Evolutionary conservation across 2,329 filamentous ascomycete genomes (phyloP), one percentile per base, ranked within the genome.

Genomic region (Penicillium sp.): DNA sequence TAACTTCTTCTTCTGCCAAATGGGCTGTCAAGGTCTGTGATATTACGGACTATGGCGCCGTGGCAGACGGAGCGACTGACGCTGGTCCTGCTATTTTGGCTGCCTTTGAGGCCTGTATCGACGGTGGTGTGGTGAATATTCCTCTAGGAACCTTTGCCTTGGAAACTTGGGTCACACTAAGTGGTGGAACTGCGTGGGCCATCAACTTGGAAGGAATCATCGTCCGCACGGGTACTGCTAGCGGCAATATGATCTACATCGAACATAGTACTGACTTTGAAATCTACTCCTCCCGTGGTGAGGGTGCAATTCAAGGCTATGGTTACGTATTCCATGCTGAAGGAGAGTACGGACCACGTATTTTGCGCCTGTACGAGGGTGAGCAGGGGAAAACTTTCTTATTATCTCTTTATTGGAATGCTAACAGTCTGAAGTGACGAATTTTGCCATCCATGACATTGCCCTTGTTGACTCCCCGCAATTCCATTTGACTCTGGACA

Each of bases 361-460:
- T 82, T 21, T 66, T 82, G 52, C 75, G 81, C 22, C 49, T 80
- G 49, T 75, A 76, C 58, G 73, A 80, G 35, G 61, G 59, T 55
- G 31, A 55, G 51, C 8, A 21, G 27, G 31, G 22, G 4, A 33
- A 3, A 3, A 1, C 11, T 9, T 22, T 37, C 3, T 11, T 8
- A 5, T 19, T 43, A 31, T 37, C 13, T 47, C 24, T 45, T 26
- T 24, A 26, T 8, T 13, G 14, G 8, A 39, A 31, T 26, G 29
- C 39, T 60, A 9, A 53, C 39, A 43, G 3, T 53, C 13, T 52
- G 4, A 39, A 63, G 72, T 78, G 24, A 75, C 67, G 13, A 72
- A 79, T 61, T 82, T 81, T 60, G 76, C 78, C 10, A 72, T 82
- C 1, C 80, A 82, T 58, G 80, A 82, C 56, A 69, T 83, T 51